These are phyloP conservation scores for Teunomyces cretensis DNA, from an alignment of 805 yeast genomes.

Conservation along the genomic window DNA sequence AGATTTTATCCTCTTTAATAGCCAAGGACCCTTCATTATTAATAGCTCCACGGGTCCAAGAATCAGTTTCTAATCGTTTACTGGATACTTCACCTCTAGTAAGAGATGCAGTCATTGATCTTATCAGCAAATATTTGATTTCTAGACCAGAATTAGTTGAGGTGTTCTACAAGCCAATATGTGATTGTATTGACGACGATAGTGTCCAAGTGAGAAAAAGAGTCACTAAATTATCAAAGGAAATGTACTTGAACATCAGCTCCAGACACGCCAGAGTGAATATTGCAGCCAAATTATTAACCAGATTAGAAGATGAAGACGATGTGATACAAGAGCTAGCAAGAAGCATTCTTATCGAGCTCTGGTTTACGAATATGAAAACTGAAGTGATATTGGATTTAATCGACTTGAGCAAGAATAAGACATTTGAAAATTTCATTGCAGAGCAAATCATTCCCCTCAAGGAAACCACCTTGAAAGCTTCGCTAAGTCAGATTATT, in stretches of 20 bases:
- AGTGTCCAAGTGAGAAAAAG: constrained; percentile 66
- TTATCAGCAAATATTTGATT: constrained; percentile 51
- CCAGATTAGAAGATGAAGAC: constrained; percentile 70
- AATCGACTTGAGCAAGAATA: not conserved
- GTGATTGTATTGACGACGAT: constrained; percentile 53
- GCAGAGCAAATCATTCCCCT: not conserved
- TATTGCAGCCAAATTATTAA: constrained; percentile 52
- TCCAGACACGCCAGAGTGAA: constrained; percentile 33
- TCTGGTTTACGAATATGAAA: constrained; percentile 19
- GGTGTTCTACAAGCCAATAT: constrained; percentile 49
- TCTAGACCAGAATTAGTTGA: constrained; percentile 45
- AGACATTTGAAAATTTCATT: constrained; percentile 9
- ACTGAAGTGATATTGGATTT: not conserved
- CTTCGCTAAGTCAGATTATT: constrained; percentile 18
- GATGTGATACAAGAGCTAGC: constrained; percentile 45
- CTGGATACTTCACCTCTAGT: constrained; percentile 68
- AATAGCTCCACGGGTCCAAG: constrained; percentile 48
- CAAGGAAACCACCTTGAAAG: not conserved
- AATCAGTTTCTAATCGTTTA: constrained; percentile 51
- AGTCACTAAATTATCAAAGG: constrained; percentile 51
- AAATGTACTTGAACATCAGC: constrained; percentile 41
- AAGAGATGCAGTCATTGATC: constrained; percentile 72
- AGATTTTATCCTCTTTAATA: constrained; percentile 56
- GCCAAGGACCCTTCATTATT: constrained; percentile 53
- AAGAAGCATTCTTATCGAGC: constrained; percentile 25